phyloP scores from a whole-genome alignment of 345 rosid species.

The Linum lewisii region DNA sequence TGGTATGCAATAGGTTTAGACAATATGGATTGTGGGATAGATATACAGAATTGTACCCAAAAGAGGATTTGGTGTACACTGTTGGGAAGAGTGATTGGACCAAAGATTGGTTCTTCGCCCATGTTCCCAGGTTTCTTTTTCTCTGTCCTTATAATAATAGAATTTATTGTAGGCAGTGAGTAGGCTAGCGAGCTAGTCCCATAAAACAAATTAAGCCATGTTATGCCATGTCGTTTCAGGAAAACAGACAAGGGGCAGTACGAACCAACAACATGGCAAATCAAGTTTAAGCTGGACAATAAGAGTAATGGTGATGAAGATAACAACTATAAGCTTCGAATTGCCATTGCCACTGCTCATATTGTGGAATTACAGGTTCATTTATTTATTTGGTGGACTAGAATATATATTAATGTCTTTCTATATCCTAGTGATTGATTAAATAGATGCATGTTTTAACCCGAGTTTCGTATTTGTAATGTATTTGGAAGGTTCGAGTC shows the following conservation, averaged over 20 bases:
- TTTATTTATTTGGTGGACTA: neutral
- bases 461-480: too few species aligned
- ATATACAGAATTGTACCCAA: slow-evolving; percentile 60
- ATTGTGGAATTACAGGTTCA: slow-evolving; percentile 71
- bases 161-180: too few species aligned
- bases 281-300: slow-evolving; percentile 35
- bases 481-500: slow-evolving; percentile 27
- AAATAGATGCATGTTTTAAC: too few species aligned
- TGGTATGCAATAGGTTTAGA: slow-evolving; percentile 47
- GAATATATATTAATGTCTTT: too few species aligned
- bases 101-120: slow-evolving; percentile 83
- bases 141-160: too few species aligned
- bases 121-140: slow-evolving; percentile 47
- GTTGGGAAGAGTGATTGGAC: slow-evolving; percentile 53
- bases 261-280: slow-evolving; percentile 64
- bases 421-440: too few species aligned
- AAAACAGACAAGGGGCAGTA: slow-evolving; percentile 35
- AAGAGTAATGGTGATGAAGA: slow-evolving; percentile 24
- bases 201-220: slow-evolving; percentile 9
- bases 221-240: slow-evolving; percentile 23
- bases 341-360: slow-evolving; percentile 80
- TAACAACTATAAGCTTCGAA: slow-evolving; percentile 44
- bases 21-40: slow-evolving; percentile 91
- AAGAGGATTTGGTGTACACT: slow-evolving; percentile 53
- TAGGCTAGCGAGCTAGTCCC: too few species aligned